Percentiles rank a stretch among this genome's conserved stretches.
These are phyloP conservation scores for Globisporangium iwayamae DNA, from an alignment of 352 stramenopile genomes.

Conservation along the genomic window DNA sequence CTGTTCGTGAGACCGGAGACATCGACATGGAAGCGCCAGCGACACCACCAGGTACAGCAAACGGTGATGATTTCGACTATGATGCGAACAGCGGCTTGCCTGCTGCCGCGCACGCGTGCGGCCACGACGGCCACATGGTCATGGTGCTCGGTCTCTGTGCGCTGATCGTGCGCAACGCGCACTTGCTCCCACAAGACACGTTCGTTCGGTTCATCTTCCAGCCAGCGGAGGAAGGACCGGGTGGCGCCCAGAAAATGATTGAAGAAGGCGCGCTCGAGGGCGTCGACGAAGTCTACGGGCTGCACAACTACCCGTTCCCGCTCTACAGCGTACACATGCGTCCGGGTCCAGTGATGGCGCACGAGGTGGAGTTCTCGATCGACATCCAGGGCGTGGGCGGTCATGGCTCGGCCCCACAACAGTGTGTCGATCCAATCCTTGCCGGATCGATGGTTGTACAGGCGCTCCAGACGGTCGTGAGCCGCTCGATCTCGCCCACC, in stretches of 20 bases:
- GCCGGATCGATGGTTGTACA: conserved; percentile 86
- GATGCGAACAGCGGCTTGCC: conserved; percentile 1
- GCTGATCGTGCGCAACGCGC: conserved; percentile 64
- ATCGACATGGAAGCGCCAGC: conserved; percentile 18
- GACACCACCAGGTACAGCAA: conserved; percentile 23
- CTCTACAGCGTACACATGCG: conserved; percentile 88
- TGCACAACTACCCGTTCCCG: conserved; percentile 90
- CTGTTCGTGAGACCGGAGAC: conserved; percentile 11
- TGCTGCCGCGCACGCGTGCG: conserved; percentile 89
- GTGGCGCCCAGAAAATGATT: conserved; percentile 91
- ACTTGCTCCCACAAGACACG: conserved; percentile 64
- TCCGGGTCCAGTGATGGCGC: conserved; percentile 89
- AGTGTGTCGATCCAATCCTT: conserved; percentile 92
- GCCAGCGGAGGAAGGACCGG: conserved; percentile 92
- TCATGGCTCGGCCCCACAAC: conserved; percentile 91
- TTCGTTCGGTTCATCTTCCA: conserved; percentile 94
- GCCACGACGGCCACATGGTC: conserved; percentile 94
- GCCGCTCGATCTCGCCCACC: conserved; percentile 85
- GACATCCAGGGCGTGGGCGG: conserved; percentile 90
- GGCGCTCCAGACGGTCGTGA: conserved; percentile 92
- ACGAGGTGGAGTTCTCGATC: conserved; percentile 92
- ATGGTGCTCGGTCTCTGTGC: conserved; percentile 91
- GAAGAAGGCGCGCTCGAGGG: conserved; percentile 87
- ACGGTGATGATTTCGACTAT: conserved; percentile 28
- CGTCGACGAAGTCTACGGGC: conserved; percentile 91